Conservation (phyloP, 768 basidiomycete genomes). For the Boletus vinaceobasis region DNA sequence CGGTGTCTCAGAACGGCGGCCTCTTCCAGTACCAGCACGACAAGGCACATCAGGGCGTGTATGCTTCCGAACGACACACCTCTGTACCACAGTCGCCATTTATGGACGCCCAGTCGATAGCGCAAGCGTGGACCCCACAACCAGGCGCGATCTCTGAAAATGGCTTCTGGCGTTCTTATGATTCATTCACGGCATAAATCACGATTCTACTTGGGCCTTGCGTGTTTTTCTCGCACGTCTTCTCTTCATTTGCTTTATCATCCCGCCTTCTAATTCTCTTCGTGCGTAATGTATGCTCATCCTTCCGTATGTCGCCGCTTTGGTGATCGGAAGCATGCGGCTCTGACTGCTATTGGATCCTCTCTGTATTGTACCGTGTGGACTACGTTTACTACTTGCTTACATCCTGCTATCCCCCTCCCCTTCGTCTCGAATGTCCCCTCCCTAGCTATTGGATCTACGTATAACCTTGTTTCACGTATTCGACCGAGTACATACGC, state of each 20-base stretch:
- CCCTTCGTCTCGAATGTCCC: neutral
- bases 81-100: conserved; percentile 22
- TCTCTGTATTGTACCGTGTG: conserved; percentile 13
- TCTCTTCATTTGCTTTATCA: neutral
- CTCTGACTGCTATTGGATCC: conserved; percentile 4
- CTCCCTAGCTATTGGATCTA: neutral
- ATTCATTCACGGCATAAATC: conserved; percentile 21
- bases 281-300: conserved; percentile 1
- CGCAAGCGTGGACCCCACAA: conserved; percentile 20
- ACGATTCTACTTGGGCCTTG: neutral
- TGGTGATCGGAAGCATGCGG: neutral
- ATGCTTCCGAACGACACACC: conserved; percentile 21
- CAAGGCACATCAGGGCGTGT: conserved; percentile 24
- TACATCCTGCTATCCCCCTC: neutral
- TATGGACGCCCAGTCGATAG: conserved; percentile 12
- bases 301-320: neutral
- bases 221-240: neutral
- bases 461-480: neutral
- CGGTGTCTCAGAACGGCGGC: conserved; percentile 12
- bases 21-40: conserved; percentile 22
- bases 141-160: conserved; percentile 6
- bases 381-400: neutral
- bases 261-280: neutral
- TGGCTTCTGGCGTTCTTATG: conserved; percentile 27
- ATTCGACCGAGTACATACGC: neutral